Evolutionary conservation across 2,329 filamentous ascomycete genomes (phyloP).

Genomic region (Fusarium coffeatum): DNA sequence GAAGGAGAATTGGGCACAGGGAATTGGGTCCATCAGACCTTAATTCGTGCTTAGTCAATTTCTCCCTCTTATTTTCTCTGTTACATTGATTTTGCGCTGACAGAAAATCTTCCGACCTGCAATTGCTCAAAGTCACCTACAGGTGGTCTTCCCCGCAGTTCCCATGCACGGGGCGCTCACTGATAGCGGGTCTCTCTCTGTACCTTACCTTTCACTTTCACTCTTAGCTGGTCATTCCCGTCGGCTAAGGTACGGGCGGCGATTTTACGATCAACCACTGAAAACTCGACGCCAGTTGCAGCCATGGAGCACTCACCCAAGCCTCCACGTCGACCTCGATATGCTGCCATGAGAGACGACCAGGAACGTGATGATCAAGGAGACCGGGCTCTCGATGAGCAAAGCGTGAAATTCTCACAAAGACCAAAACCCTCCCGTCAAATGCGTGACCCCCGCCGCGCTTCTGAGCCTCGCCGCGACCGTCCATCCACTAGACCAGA

Average conservation of each 20-base stretch:
- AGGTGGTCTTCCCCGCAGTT: slow-evolving; percentile 32
- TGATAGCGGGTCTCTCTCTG: slow-evolving; percentile 35
- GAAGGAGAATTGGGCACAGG: slow-evolving; percentile 1
- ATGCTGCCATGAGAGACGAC: slow-evolving; percentile 58
- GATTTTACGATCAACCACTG: slow-evolving; percentile 49
- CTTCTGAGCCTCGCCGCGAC: slow-evolving; percentile 48
- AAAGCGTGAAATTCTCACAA: slow-evolving; percentile 50
- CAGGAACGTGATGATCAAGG: slow-evolving; percentile 53
- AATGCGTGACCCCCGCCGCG: slow-evolving; percentile 46
- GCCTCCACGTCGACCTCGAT: slow-evolving; percentile 52
- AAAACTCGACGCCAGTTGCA: slow-evolving; percentile 54
- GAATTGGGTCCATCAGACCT: neutral
- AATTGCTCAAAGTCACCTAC: slow-evolving; percentile 10
- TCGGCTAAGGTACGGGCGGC: slow-evolving; percentile 55
- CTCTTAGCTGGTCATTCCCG: slow-evolving; percentile 41
- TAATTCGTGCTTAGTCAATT: neutral
- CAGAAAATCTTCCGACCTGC: slow-evolving; percentile 19
- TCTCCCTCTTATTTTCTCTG: neutral
- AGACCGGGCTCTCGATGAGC: slow-evolving; percentile 53
- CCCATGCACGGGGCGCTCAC: slow-evolving; percentile 27
- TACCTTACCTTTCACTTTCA: slow-evolving; percentile 8
- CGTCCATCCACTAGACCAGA: slow-evolving; percentile 51
- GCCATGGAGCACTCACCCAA: slow-evolving; percentile 48
- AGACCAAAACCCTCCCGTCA: slow-evolving; percentile 50
- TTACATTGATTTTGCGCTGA: slow-evolving; percentile 17